Evolutionary conservation across 2,329 filamentous ascomycete species (phyloP), one percentile per base, ranked within the genome.

Genomic region (Clarireedia monteithiana): DNA sequence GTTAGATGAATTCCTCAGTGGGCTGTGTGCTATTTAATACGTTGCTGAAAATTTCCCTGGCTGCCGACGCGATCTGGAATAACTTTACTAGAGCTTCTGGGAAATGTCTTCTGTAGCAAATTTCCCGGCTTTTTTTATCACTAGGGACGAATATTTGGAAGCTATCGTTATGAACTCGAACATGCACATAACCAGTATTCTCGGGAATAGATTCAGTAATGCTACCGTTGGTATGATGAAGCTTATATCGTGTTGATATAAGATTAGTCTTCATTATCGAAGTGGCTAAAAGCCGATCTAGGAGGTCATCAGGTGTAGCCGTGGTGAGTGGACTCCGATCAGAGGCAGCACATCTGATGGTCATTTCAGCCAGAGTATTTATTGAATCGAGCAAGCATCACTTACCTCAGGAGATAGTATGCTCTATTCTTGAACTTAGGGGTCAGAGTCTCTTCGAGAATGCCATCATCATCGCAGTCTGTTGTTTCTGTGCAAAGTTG

Each of bases 91-190:
- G 36, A 10, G 50, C 58, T 20, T 59, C n/a, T 15, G 58, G 55
- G 36, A 59, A 36, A 27, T 34, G 20, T 24, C 14, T 45, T 5
- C 14, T n/a, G 30, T 59, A 59, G 39, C 54, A 59, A 12, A 57
- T 15, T 34, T 48, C 50, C 39, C 12, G 54, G 3, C 40, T 38
- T 27, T 20, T 30, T 38, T 51, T 38, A 52, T 55, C 47, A 47
- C n/a, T 15, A 42, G 58, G 58, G 23, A 59, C 55, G 44, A 49
- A 59, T 34, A 59, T 46, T 7, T 54, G 14, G 45, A 44, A 59
- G 4, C n/a, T 36, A 20, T 53, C 34, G 14, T 50, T 55, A 12
- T 58, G 50, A n/a, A 53, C 50, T 40, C 30, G 17, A 17, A 55
- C 53, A 53, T 58, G 50, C n/a, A 59, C 51, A 39, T 55, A 34